Base-by-base conservation (phyloP, 140 eudicot species). In the Ambrosia hybrid region DNA sequence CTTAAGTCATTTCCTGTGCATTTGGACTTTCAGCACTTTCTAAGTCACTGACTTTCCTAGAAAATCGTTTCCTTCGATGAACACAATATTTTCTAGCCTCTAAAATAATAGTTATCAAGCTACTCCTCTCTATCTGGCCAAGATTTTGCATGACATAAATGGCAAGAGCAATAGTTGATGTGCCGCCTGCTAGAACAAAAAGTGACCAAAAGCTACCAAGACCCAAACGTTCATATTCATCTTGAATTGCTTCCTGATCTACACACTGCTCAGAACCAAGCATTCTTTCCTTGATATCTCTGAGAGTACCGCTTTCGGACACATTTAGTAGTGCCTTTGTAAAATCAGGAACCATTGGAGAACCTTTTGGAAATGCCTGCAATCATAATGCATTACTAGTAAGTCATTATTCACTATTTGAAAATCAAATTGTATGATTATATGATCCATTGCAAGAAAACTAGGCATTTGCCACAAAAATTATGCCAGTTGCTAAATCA, bases 331-430 rank as follows among this genome's bases (percentile, higher is more conserved):
- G 30, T 1, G 85, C 87, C 56, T 76, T 75, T 8, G 77, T 84
- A 43, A 82, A 70, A 76, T 77, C 85, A 17, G 71, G 11, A 9
- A 83, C 79, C 77, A 76, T 8, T 13, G 79, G 68, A 21, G 83
- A 85, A 6, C 80, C 84, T 65, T 77, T 83, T 45, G 76, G 76
- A 46, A 83, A 78, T 52, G 67, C 90, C 90, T 85, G 48, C 37
- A 57, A 14, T 9, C 1, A 56, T 34, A 41, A 52, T 10, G 53
- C 6, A 30, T 4, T 52, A 5, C 9, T 55, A 67, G 66, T 9
- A 37, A 45, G 39, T 67, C 55, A 12, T 48, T 68, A 76, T 68
- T 16, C 39, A 45, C 58, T 30, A 41, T 3, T 2, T 26, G 65
- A 55, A 55, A 71, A 3, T 10, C 37, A 7, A 16, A 13, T 11